These are phyloP conservation scores for Sicyos edulis DNA, from an alignment of 306 rosid genomes.

Conservation along the genomic window DNA sequence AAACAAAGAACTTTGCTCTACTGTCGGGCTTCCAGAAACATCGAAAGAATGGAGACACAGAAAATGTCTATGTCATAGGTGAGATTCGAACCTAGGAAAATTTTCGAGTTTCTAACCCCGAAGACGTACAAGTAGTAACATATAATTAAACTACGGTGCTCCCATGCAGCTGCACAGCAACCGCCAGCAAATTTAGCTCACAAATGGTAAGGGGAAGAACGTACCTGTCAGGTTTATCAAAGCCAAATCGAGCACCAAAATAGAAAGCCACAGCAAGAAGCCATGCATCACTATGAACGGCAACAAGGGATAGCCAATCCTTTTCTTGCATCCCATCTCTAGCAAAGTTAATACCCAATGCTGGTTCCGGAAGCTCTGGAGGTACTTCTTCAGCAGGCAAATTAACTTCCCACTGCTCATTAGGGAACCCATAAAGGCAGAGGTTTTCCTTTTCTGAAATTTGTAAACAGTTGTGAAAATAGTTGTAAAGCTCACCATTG, in stretches of 20 bases:
- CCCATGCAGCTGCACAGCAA: background rate
- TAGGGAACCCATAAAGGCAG: constrained; percentile 50
- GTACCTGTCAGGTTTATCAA: constrained; percentile 46
- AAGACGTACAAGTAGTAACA: background rate
- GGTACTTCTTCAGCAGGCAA: constrained; percentile 58
- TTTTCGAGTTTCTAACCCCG: background rate
- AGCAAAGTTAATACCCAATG: constrained; percentile 59
- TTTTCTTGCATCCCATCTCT: constrained; percentile 57
- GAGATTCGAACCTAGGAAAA: too few species aligned
- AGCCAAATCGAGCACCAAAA: constrained; percentile 47
- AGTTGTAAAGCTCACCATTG: background rate
- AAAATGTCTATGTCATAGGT: too few species aligned
- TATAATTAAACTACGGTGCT: background rate
- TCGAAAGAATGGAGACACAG: too few species aligned
- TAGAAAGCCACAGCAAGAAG: constrained; percentile 45
- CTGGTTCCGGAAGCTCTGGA: constrained; percentile 57
- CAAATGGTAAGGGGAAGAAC: background rate
- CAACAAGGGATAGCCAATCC: constrained; percentile 43
- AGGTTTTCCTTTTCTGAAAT: constrained; percentile 49
- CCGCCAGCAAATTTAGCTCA: constrained; percentile 6
- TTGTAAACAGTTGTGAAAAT: constrained; percentile 21
- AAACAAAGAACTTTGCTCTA: too few species aligned
- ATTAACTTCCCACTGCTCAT: constrained; percentile 49
- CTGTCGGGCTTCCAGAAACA: too few species aligned
- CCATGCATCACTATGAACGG: constrained; percentile 49